Evolutionary conservation across 2,329 filamentous ascomycete species (phyloP).

Genomic region (Diaporthe capsici): DNA sequence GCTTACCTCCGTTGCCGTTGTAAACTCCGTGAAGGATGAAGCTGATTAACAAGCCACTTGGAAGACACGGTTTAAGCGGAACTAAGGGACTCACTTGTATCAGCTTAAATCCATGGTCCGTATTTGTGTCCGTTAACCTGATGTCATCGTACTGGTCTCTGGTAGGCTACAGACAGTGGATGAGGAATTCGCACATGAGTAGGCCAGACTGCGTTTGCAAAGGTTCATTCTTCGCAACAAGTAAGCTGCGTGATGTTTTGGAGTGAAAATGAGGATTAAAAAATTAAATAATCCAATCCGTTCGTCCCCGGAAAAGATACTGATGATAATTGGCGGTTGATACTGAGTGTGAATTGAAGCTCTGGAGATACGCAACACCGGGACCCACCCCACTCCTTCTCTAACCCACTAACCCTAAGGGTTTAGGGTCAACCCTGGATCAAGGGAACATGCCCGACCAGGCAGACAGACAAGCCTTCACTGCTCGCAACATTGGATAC

Average conservation of each 20-base stretch:
- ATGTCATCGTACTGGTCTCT: no score
- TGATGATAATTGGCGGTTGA: no score
- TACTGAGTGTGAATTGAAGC: no score
- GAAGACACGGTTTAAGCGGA: background rate
- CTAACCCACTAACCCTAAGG: no score
- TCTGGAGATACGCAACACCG: no score
- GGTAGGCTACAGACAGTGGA: no score
- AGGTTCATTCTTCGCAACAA: background rate
- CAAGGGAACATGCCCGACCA: background rate
- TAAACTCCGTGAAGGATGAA: background rate
- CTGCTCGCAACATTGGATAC: conserved; percentile 2
- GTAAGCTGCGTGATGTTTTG: no score
- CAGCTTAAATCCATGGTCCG: background rate
- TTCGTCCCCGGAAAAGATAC: no score
- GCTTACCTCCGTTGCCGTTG: conserved; percentile 9
- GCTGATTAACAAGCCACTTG: background rate
- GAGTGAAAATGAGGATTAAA: no score
- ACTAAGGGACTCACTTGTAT: background rate
- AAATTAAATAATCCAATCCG: no score
- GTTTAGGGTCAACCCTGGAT: background rate
- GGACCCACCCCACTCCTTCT: no score
- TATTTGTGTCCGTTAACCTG: background rate
- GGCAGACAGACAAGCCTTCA: background rate
- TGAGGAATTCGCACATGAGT: no score
- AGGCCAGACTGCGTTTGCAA: background rate